Percentiles rank a stretch among this genome's conserved stretches.
Evolutionary conservation across 2,329 filamentous ascomycete genomes (phyloP).

Genomic region (Epichloe elymi): DNA sequence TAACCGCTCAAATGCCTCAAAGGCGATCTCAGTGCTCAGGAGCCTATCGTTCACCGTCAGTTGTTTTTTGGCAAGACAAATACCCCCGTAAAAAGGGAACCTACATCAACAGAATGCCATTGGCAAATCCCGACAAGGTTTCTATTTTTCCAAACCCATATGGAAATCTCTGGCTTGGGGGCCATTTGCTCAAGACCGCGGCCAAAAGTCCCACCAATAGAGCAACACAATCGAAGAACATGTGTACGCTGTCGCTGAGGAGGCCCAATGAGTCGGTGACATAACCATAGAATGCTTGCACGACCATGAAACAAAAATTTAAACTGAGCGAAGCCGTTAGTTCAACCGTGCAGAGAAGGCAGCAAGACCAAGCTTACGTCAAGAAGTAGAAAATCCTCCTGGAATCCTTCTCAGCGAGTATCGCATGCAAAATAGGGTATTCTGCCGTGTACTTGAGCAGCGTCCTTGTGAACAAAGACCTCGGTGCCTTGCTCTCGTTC

Average conservation of each 20-base stretch:
- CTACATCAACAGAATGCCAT: conserved; percentile 86
- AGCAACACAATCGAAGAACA: conserved; percentile 97
- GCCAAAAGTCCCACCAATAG: conserved; percentile 82
- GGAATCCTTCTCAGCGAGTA: conserved; percentile 83
- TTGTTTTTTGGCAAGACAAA: background rate
- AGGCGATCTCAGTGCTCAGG: conserved; percentile 90
- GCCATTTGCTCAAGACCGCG: conserved; percentile 94
- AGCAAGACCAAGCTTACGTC: conserved; percentile 40
- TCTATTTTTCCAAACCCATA: conserved; percentile 97
- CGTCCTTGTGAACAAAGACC: conserved; percentile 58
- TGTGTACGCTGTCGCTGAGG: conserved; percentile 96
- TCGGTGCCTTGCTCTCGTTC: conserved; percentile 29
- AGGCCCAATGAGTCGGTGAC: conserved; percentile 85
- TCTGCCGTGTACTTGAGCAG: conserved; percentile 56
- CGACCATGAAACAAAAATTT: conserved; percentile 88
- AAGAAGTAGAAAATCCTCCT: conserved; percentile 96
- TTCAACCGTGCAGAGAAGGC: background rate
- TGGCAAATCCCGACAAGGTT: conserved; percentile 89
- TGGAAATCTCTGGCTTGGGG: conserved; percentile 74
- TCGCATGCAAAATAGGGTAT: conserved; percentile 71
- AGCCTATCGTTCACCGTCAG: conserved; percentile 37
- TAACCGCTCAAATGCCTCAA: conserved; percentile 82
- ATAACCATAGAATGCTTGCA: conserved; percentile 91
- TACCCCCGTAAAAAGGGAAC: conserved; percentile 13
- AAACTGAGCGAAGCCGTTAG: conserved; percentile 39